Percentiles rank a stretch among this genome's conserved stretches.
phyloP scores from a whole-genome alignment of 2,329 filamentous ascomycete genomes.

The Pseudogymnoascus sp. region DNA sequence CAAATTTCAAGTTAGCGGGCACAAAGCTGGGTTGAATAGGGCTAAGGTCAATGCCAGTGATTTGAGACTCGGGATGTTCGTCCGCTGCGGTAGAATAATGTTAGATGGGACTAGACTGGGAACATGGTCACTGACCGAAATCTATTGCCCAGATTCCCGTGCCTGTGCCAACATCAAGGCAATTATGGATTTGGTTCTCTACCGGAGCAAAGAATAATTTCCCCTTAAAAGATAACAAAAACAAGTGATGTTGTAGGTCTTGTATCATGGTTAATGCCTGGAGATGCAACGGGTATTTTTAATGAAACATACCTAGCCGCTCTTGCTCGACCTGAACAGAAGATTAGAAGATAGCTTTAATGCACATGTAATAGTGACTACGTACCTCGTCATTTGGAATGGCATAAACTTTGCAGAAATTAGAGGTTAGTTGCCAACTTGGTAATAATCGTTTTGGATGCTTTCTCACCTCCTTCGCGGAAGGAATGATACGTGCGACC shows the following conservation, averaged over 20 bases:
- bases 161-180: constrained; percentile 36
- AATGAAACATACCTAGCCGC: constrained; percentile 9
- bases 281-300: not conserved
- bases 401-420: constrained; percentile 10
- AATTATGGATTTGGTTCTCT: constrained; percentile 21
- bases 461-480: constrained; percentile 13
- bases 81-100: constrained; percentile 11
- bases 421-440: not conserved
- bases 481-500: constrained; percentile 35
- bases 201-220: constrained; percentile 23
- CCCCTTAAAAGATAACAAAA: constrained; percentile 17
- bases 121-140: constrained; percentile 26
- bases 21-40: constrained; percentile 39
- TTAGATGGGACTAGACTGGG: not conserved
- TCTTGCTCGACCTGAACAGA: not conserved
- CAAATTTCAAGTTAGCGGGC: constrained; percentile 66
- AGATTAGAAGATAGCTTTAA: not conserved
- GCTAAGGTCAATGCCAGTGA: constrained; percentile 24
- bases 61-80: constrained; percentile 23
- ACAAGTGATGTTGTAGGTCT: constrained; percentile 22
- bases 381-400: constrained; percentile 13
- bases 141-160: constrained; percentile 37
- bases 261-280: not conserved
- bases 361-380: not conserved
- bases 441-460: not conserved